A percentile compares a stretch with the other conserved stretches of the same genome.
Evolutionary conservation across 2,329 filamentous ascomycete genomes (phyloP).

Genomic region (Beauveria brongniartii): DNA sequence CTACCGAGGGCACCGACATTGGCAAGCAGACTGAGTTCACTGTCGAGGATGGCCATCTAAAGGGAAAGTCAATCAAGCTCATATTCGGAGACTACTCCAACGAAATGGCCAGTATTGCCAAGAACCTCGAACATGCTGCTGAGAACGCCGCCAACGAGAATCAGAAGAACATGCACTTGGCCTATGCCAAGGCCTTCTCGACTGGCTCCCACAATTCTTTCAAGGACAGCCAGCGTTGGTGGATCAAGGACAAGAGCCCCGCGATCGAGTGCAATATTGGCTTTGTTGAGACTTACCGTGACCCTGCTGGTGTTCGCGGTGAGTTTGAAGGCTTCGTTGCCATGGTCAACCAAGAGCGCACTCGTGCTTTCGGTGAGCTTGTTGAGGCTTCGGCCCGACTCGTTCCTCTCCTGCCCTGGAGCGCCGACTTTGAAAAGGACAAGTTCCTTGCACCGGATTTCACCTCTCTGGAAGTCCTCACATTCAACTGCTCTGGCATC

Average conservation of each 20-base stretch:
- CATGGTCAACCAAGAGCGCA: constrained; percentile 84
- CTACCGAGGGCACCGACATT: constrained; percentile 57
- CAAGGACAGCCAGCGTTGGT: constrained; percentile 71
- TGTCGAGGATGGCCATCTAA: constrained; percentile 49
- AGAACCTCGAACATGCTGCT: constrained; percentile 60
- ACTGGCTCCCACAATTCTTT: constrained; percentile 67
- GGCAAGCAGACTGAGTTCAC: constrained; percentile 56
- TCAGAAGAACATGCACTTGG: constrained; percentile 63
- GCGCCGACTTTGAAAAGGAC: constrained; percentile 86
- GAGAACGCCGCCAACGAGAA: constrained; percentile 65
- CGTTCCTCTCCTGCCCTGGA: constrained; percentile 87
- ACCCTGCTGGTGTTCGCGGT: constrained; percentile 70
- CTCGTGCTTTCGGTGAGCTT: constrained; percentile 75
- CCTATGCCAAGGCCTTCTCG: constrained; percentile 68
- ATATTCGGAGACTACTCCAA: constrained; percentile 67
- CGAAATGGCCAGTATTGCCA: constrained; percentile 62
- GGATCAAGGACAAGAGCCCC: constrained; percentile 78
- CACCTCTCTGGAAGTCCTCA: constrained; percentile 84
- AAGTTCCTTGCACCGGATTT: constrained; percentile 94
- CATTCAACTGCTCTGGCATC: constrained; percentile 61
- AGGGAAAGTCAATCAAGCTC: constrained; percentile 61
- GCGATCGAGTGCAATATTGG: constrained; percentile 74
- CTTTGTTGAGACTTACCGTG: constrained; percentile 79
- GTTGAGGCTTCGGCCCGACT: constrained; percentile 73
- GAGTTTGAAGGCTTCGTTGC: constrained; percentile 84